Evolutionary conservation across 441 rosid species (phyloP).

Genomic region (Pelargonium cotyledonis): DNA sequence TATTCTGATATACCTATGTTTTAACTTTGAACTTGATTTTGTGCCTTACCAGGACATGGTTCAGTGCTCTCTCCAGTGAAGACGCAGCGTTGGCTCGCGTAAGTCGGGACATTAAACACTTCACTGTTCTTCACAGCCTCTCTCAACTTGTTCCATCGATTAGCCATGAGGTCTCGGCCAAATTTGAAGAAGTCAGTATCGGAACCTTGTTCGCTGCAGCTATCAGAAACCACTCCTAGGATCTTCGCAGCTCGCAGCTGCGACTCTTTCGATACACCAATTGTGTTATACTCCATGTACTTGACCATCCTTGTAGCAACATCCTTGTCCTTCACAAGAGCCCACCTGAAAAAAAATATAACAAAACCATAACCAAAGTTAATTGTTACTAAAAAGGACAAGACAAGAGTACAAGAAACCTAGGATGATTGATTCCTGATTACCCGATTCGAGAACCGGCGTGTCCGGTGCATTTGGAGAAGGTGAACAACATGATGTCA

Average conservation of each 20-base stretch:
- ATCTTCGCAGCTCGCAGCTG: constrained; percentile 75
- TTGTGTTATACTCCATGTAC: constrained; percentile 44
- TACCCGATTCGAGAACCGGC: constrained; percentile 94
- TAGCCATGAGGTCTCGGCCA: constrained; percentile 40
- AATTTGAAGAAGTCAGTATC: constrained; percentile 51
- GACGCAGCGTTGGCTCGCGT: constrained; percentile 46
- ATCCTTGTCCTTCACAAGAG: constrained; percentile 57
- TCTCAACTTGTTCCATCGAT: constrained; percentile 56
- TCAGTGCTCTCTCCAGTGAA: constrained; percentile 34
- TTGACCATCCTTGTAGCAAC: constrained; percentile 62
- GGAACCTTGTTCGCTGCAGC: constrained; percentile 19
- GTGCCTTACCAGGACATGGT: constrained; percentile 44
- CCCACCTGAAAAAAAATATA: constrained; percentile 48
- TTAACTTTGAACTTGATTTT: too few relatives aligned
- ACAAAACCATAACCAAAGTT: constrained; percentile 4
- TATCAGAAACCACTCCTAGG: constrained; percentile 38
- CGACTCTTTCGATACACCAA: constrained; percentile 80
- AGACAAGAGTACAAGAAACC: too few relatives aligned
- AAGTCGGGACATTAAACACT: constrained; percentile 43
- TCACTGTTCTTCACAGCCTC: constrained; percentile 35
- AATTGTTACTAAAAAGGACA: too few relatives aligned
- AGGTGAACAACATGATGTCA: constrained; percentile 76
- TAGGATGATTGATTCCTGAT: not conserved
- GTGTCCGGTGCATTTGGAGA: constrained; percentile 87
- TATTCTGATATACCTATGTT: too few relatives aligned